Conservation (phyloP, 78 protist genomes). For the Polysphondylium violaceum region DNA sequence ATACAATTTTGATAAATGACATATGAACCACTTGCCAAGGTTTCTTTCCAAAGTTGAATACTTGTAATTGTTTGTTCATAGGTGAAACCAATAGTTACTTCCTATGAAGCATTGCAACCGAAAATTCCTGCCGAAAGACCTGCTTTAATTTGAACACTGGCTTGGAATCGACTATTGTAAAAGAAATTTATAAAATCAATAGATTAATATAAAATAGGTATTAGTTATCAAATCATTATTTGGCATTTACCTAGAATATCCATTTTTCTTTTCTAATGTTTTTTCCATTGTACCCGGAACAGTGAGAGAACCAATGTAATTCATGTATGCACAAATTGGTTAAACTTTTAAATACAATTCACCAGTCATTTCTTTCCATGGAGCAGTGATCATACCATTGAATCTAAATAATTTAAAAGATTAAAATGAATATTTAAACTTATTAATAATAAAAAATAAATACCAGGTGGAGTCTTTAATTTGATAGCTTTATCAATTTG, state of each 20-base stretch:
- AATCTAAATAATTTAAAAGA: no score
- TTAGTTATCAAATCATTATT: no score
- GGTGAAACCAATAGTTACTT: no score
- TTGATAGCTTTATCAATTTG: background rate
- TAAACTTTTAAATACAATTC: background rate
- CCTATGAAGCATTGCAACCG: no score
- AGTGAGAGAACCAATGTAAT: background rate
- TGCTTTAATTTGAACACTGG: no score
- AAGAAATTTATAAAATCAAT: no score
- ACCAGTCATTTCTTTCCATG: background rate
- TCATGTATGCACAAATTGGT: background rate
- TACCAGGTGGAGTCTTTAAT: background rate
- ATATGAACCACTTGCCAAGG: background rate
- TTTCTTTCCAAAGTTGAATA: background rate
- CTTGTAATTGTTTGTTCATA: background rate
- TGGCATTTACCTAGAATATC: no score
- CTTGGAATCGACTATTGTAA: no score
- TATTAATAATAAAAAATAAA: no score
- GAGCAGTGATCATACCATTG: background rate
- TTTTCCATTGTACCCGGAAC: background rate
- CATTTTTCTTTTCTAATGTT: background rate
- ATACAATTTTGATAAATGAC: conserved; percentile 11
- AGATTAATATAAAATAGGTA: no score
- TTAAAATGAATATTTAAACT: no score
- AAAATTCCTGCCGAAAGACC: no score